Evolutionary conservation across 2,329 filamentous ascomycete species (phyloP), one percentile per base, ranked within the genome.

Genomic region (Fragosphaeria purpurea): DNA sequence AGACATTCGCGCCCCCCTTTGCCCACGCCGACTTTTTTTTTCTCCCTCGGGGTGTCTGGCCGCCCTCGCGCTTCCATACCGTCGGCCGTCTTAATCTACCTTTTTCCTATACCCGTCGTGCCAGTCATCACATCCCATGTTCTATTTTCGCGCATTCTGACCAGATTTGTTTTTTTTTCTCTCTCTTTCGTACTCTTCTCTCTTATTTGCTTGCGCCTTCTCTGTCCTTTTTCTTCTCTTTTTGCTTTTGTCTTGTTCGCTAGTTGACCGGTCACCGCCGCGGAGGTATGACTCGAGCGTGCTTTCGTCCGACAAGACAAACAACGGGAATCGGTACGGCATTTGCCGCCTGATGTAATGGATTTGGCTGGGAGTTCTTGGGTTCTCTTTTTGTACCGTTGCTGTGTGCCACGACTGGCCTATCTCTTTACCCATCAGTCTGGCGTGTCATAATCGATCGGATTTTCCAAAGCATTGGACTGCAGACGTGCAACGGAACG

Each of bases 291-390:
- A 39, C 40, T 33, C 22, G 42, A 41, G 39, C 35, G 33, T 46
- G 52, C 43, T 50, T 46, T 54, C 42, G 46, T 44, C 47, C 37
- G 44, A 33, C 41, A 41, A 48, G 35, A 37, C 35, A 44, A 52
- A 51, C 22, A 32, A 37, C 41, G 44, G 46, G 43, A 22, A 46
- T 35, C 44, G 46, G 45, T 43, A 50, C 44, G 39, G 46, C 45
- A 34, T 41, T 49, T 44, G 51, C 42, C 38, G 46, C 46, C 51
- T 51, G 55, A 50, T 50, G 47, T 53, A 52, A 56, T 53, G 55
- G 53, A 53, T 52, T 54, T 51, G 50, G 51, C 53, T 55, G 51
- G 55, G 53, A 57, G 55, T 55, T 57, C 53, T 55, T 50, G 51
- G 22, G 47, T 55, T 54, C 44, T 44, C 41, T 55, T 51, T 53